phyloP scores from a whole-genome alignment of 2,329 filamentous ascomycete species.

The Fusarium bulbicola region DNA sequence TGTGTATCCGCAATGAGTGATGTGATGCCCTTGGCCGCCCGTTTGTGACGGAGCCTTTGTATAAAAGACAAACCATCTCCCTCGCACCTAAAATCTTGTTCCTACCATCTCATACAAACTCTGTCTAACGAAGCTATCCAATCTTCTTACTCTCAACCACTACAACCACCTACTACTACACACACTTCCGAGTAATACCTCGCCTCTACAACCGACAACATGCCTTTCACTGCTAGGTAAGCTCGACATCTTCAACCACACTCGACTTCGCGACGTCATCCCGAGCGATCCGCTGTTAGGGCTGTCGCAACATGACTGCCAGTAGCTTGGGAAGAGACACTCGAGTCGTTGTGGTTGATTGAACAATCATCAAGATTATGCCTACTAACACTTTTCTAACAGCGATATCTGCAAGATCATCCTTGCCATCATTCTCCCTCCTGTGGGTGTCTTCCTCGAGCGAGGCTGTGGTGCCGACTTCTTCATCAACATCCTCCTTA shows the following conservation, averaged over 20 bases:
- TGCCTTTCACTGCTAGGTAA: slow-evolving; percentile 70
- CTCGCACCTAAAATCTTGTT: slow-evolving; percentile 6
- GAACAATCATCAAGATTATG: not conserved
- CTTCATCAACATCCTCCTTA: slow-evolving; percentile 92
- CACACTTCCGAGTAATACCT: slow-evolving; percentile 24
- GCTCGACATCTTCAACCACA: slow-evolving; percentile 31
- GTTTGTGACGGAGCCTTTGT: slow-evolving; percentile 21
- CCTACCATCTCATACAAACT: slow-evolving; percentile 9
- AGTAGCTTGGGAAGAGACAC: not conserved
- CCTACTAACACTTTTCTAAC: slow-evolving; percentile 13
- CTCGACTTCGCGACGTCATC: slow-evolving; percentile 21
- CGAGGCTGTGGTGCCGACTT: slow-evolving; percentile 87
- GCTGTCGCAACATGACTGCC: slow-evolving; percentile 1
- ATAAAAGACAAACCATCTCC: slow-evolving; percentile 40
- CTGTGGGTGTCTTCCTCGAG: slow-evolving; percentile 94
- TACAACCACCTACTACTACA: not conserved
- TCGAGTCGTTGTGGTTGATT: not conserved
- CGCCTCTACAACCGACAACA: slow-evolving; percentile 48
- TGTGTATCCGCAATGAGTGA: slow-evolving; percentile 8
- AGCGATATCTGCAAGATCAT: slow-evolving; percentile 74
- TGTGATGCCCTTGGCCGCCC: slow-evolving; percentile 23
- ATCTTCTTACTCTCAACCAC: slow-evolving; percentile 10
- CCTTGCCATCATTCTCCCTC: slow-evolving; percentile 88
- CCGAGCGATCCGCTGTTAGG: slow-evolving; percentile 31
- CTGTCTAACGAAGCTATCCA: slow-evolving; percentile 3